Evolutionary conservation across 208 protist genomes (phyloP).

Genomic region (Naegleria gruberi): DNA sequence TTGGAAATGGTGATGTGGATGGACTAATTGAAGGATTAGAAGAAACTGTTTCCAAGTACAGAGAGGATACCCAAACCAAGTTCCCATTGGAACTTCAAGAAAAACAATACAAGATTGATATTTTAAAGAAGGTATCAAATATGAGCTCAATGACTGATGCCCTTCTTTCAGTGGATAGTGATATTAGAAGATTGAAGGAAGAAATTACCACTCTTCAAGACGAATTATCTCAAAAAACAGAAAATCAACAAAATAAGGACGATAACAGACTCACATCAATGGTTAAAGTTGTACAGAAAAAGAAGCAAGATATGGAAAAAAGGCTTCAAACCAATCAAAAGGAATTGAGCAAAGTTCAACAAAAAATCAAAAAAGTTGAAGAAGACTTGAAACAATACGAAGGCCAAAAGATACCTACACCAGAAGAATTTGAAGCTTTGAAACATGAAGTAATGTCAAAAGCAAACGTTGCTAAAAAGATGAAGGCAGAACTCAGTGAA

Average conservation of each 20-base stretch:
- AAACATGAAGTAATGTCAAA: neutral
- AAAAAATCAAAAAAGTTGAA: neutral
- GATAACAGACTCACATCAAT: neutral
- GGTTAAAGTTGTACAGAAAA: neutral
- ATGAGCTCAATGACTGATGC: neutral
- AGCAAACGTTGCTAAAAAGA: neutral
- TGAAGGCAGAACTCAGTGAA: constrained; percentile 20
- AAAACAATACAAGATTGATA: neutral
- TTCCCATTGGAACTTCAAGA: neutral
- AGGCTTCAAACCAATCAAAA: neutral
- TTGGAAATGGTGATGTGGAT: neutral
- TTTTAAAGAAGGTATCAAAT: neutral
- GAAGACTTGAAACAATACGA: constrained; percentile 19
- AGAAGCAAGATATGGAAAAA: constrained; percentile 3
- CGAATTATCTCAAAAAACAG: neutral
- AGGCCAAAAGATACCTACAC: neutral
- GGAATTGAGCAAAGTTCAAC: neutral
- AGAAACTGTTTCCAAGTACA: neutral
- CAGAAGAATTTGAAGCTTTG: constrained; percentile 12
- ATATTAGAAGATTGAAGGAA: constrained; percentile 22
- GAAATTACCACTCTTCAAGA: constrained; percentile 7
- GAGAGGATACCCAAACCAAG: neutral
- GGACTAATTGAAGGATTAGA: neutral
- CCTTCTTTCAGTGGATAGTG: neutral
- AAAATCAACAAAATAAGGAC: neutral